Percentiles rank a stretch among this genome's conserved stretches.
Evolutionary conservation across 2,329 filamentous ascomycete genomes (phyloP).

Genomic region (Trichoderma oligosporum): DNA sequence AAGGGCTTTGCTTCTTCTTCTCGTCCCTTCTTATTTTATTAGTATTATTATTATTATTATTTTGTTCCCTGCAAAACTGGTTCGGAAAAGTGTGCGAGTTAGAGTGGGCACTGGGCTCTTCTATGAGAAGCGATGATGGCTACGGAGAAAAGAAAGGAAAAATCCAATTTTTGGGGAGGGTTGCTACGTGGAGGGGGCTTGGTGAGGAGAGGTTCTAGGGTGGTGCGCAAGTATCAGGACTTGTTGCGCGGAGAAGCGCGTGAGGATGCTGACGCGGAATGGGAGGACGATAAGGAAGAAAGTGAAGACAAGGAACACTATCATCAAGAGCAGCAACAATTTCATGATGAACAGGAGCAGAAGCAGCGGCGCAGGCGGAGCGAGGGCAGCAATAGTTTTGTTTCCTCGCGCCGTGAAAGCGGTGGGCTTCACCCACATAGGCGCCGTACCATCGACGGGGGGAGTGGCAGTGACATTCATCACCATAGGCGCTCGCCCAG

Average conservation of each 20-base stretch:
- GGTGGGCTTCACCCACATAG: slow-evolving; percentile 2
- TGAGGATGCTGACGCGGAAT: slow-evolving; percentile 8
- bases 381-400: slow-evolving; percentile 13
- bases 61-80: too few relatives aligned
- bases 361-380: slow-evolving; percentile 13
- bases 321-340: neutral
- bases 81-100: too few relatives aligned
- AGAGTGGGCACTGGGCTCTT: neutral
- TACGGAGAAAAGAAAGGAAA: slow-evolving; percentile 37
- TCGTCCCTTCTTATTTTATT: too few relatives aligned
- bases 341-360: neutral
- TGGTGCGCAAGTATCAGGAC: slow-evolving; percentile 17
- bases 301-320: neutral
- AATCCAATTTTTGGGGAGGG: slow-evolving; percentile 46
- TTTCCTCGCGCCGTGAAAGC: slow-evolving; percentile 1
- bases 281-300: slow-evolving; percentile 6
- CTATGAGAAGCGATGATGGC: slow-evolving; percentile 18
- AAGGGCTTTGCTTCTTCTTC: neutral
- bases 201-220: slow-evolving; percentile 25
- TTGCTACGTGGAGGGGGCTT: slow-evolving; percentile 49
- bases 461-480: slow-evolving; percentile 1
- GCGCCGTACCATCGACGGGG: slow-evolving; percentile 12
- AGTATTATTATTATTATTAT: too few relatives aligned
- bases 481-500: slow-evolving; percentile 8
- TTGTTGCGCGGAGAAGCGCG: slow-evolving; percentile 13